Base-by-base conservation (phyloP, 352 stramenopile genomes). In the Phytophthora pini region DNA sequence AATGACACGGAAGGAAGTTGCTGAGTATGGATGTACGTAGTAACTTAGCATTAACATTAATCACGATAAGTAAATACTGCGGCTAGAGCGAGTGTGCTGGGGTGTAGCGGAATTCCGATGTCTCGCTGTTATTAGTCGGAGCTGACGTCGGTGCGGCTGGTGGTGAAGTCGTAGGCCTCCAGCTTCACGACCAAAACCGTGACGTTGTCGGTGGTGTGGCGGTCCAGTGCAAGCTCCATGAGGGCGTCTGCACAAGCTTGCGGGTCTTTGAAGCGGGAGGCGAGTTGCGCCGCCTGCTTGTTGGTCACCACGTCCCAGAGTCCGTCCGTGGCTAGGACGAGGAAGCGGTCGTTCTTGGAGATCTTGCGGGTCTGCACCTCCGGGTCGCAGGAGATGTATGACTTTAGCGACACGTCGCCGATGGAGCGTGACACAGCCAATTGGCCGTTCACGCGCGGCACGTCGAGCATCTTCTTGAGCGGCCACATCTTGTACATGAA, bases 261-360 rank as follows among this genome's bases (percentile, higher is more conserved):
- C 0, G 85, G 70, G 40, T 90, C 77, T 29, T 74, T 59, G 61
- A 78, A 80, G 24, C 72, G 69, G 36, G 72, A 26, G 0, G 81
- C 85, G 31, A 94, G 60, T 29, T 89, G 84, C 0, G 82, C 87
- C 2, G 84, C 87, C 9, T 67, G 58, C 51, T 77, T 80, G 68
- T 72, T 95, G 7, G 84, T 87, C 22, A 94, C 74, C 29, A 96
- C 86, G 47, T 96, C 88, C 88, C 88, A 96, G 11, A 96, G 77
- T 1, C 88, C 88, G 54, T 96, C 88, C 0, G 71, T 91, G 5
- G 88, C 88, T 58, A 96, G 58, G 60, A 96, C 89, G 49, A 96
- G 74, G 61, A 82, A 96, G 6, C 85, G 81, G 68, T 92, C 82
- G 46, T 83, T 68, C 26, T 68, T 68, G 39, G 70, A 74, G 52